phyloP scores from a whole-genome alignment of 225 moss, liverwort and hornwort species.

The Pleurozium schreberi region DNA sequence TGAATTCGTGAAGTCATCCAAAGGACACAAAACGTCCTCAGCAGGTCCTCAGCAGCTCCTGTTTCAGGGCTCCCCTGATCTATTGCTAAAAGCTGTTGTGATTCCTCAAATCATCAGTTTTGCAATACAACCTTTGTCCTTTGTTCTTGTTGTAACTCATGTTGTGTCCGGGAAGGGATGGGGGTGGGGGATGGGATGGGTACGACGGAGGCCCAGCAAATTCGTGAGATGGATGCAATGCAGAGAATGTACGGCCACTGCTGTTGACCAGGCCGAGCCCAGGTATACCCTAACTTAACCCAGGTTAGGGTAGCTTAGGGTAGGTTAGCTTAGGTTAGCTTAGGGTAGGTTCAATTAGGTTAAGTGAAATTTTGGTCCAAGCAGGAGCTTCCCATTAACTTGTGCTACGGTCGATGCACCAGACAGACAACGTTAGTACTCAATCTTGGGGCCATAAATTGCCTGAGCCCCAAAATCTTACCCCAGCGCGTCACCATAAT shows the following conservation, averaged over 20 bases:
- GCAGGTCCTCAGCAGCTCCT: no score
- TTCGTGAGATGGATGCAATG: not conserved
- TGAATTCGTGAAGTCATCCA: not conserved
- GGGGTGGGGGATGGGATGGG: no score
- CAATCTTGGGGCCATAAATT: constrained; percentile 9
- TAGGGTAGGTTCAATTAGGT: no score
- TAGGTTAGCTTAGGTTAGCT: no score
- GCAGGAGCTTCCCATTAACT: not conserved
- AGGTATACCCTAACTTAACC: not conserved
- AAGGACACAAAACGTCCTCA: no score
- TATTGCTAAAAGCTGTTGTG: not conserved
- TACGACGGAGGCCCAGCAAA: not conserved
- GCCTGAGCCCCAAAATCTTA: not conserved
- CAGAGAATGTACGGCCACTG: not conserved
- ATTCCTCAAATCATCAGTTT: not conserved
- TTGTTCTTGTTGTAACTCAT: not conserved
- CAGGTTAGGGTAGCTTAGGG: not conserved
- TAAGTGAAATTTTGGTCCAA: not conserved
- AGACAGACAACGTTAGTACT: not conserved
- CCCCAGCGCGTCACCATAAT: not conserved
- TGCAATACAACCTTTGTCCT: not conserved
- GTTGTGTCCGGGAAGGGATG: not conserved
- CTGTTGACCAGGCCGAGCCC: not conserved
- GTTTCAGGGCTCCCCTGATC: not conserved
- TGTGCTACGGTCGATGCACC: not conserved